Conservation (phyloP, 495 filamentous ascomycete species). For the Penicillium egyptiacum region DNA sequence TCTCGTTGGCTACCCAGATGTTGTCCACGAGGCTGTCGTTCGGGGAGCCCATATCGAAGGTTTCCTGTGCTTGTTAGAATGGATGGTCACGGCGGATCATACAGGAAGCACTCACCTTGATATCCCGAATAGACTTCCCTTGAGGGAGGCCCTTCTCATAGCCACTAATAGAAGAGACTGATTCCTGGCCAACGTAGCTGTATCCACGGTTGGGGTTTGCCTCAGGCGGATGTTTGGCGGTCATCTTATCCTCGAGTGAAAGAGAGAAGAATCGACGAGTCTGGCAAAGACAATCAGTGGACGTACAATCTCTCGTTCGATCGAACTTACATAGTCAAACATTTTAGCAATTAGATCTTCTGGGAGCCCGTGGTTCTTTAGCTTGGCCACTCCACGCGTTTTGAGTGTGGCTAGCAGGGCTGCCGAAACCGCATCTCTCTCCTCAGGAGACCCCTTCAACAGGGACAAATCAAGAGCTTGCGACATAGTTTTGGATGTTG, state of each 20-base stretch:
- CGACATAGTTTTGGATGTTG: constrained; percentile 13
- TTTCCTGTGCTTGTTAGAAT: constrained; percentile 47
- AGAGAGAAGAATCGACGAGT: constrained; percentile 43
- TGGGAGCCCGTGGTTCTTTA: constrained; percentile 31
- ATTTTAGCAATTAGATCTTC: constrained; percentile 24
- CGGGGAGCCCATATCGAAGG: constrained; percentile 58
- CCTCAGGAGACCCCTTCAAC: constrained; percentile 25
- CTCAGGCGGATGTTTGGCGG: constrained; percentile 57
- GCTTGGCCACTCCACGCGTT: constrained; percentile 25
- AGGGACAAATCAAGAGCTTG: constrained; percentile 25
- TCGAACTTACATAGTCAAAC: constrained; percentile 25
- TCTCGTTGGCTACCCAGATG: constrained; percentile 57
- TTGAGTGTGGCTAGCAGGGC: constrained; percentile 22
- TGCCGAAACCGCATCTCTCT: constrained; percentile 17
- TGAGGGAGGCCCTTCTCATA: constrained; percentile 38
- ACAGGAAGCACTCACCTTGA: constrained; percentile 21
- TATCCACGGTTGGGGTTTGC: constrained; percentile 58
- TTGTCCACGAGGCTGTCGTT: constrained; percentile 49
- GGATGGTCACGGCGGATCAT: too few relatives aligned
- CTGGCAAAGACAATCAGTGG: not conserved
- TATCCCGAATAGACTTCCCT: constrained; percentile 26
- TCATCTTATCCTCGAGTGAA: constrained; percentile 40
- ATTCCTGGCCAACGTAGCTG: constrained; percentile 48
- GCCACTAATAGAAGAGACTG: constrained; percentile 56
- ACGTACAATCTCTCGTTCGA: not conserved